Percentiles rank a stretch among this genome's conserved stretches.
These are phyloP conservation scores for Fusarium sororula DNA, from an alignment of 2,329 filamentous ascomycete genomes.

Conservation along the genomic window DNA sequence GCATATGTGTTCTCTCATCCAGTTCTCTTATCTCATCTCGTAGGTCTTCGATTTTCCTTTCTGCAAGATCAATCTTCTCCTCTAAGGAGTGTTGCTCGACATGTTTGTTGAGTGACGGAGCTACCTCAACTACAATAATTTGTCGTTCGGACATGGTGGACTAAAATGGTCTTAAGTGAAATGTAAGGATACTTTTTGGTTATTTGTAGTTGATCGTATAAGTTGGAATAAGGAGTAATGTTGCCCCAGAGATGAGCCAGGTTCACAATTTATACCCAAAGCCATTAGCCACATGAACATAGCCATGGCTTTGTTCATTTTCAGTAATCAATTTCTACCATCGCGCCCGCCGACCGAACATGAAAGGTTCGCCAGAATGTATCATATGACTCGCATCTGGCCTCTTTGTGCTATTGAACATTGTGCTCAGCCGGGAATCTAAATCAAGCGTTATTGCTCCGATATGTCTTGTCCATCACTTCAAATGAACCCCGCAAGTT, in stretches of 20 bases:
- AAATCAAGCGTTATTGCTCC: not conserved
- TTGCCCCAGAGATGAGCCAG: rapidly evolving
- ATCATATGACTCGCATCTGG: not conserved
- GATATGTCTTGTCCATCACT: not conserved
- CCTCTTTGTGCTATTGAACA: not conserved
- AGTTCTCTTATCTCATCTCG: not conserved
- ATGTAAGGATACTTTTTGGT: rapidly evolving
- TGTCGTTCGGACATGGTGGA: not conserved
- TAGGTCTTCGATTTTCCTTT: not conserved
- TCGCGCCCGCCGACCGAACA: rapidly evolving
- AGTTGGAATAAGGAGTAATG: rapidly evolving
- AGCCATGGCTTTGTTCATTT: not conserved
- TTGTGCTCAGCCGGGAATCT: not conserved
- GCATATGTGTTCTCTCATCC: not conserved
- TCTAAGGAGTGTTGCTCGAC: not conserved
- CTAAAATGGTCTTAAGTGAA: not conserved
- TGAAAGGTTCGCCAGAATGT: not conserved
- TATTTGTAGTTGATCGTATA: rapidly evolving
- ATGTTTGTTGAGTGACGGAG: rapidly evolving
- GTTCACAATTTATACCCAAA: not conserved
- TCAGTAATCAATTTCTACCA: rapidly evolving
- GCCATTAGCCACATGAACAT: not conserved
- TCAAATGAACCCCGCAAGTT: rapidly evolving
- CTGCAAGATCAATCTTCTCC: not conserved
- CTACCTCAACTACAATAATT: not conserved